These are phyloP conservation scores for Wickerhamiella azyma DNA, from an alignment of 805 yeast genomes.

Conservation along the genomic window DNA sequence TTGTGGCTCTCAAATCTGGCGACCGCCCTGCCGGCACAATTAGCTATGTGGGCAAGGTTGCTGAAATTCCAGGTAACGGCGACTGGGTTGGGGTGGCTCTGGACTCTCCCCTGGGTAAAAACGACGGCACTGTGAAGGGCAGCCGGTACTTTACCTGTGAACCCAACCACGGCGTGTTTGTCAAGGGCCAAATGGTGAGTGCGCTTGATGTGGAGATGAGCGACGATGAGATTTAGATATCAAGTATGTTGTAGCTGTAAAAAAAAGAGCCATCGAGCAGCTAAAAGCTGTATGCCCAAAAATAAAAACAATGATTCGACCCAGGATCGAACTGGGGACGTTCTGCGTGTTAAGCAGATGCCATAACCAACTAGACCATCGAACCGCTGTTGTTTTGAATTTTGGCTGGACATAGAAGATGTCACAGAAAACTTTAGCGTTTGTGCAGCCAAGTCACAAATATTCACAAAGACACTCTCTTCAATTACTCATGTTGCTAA, in stretches of 20 bases:
- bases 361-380: constrained; percentile 99
- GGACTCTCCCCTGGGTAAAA: constrained; percentile 77
- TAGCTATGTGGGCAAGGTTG: constrained; percentile 53
- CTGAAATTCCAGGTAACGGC: constrained; percentile 32
- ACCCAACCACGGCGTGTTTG: constrained; percentile 59
- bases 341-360: constrained; percentile 99
- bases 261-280: neutral
- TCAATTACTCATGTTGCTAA: no score
- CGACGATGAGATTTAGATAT: constrained; percentile 29
- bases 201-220: constrained; percentile 45
- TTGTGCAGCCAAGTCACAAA: no score
- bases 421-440: no score
- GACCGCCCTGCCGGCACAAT: constrained; percentile 55
- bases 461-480: no score
- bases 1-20: constrained; percentile 22
- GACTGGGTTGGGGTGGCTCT: constrained; percentile 76
- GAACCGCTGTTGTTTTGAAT: constrained; percentile 2
- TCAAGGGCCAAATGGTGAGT: constrained; percentile 53
- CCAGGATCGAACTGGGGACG: constrained; percentile 99
- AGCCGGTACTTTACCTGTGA: constrained; percentile 41
- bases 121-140: constrained; percentile 64
- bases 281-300: no score
- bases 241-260: neutral
- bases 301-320: constrained; percentile 64
- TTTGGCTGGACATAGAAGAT: no score